These are phyloP conservation scores for Linnemannia elongata DNA, from an alignment of 192 early-diverging fungal species.

Conservation along the genomic window DNA sequence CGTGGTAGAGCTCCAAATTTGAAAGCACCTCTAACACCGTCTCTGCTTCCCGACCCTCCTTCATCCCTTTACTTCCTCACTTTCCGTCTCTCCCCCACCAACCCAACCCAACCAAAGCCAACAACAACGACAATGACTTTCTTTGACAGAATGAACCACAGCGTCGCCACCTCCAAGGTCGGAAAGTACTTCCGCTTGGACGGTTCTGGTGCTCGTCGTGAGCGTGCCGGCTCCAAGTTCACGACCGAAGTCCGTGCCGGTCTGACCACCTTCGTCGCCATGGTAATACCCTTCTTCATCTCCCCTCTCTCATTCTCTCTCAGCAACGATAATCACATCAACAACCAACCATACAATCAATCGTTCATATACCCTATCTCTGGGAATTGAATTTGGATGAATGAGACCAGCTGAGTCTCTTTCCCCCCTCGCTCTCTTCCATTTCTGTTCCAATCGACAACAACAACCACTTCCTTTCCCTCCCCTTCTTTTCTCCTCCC, in stretches of 20 bases:
- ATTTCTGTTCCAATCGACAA: background rate
- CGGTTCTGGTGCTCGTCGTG: constrained; percentile 57
- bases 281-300: constrained; percentile 54
- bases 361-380: background rate
- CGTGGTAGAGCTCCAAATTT: constrained; percentile 45
- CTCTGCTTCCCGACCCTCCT: background rate
- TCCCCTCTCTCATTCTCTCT: constrained; percentile 3
- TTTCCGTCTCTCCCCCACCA: background rate
- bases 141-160: constrained; percentile 43
- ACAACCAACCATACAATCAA: background rate
- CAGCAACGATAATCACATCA: background rate
- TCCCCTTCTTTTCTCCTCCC: background rate
- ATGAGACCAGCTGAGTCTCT: background rate
- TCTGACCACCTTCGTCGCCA: constrained; percentile 74
- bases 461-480: background rate
- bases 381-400: background rate
- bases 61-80: background rate
- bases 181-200: constrained; percentile 70
- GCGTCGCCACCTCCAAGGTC: constrained; percentile 62
- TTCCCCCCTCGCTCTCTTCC: background rate
- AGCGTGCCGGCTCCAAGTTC: constrained; percentile 74
- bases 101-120: background rate
- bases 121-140: constrained; percentile 21
- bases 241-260: constrained; percentile 79
- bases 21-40: constrained; percentile 37